Evolutionary conservation across 2,329 filamentous ascomycete genomes (phyloP).

Genomic region (Periconia sp.): DNA sequence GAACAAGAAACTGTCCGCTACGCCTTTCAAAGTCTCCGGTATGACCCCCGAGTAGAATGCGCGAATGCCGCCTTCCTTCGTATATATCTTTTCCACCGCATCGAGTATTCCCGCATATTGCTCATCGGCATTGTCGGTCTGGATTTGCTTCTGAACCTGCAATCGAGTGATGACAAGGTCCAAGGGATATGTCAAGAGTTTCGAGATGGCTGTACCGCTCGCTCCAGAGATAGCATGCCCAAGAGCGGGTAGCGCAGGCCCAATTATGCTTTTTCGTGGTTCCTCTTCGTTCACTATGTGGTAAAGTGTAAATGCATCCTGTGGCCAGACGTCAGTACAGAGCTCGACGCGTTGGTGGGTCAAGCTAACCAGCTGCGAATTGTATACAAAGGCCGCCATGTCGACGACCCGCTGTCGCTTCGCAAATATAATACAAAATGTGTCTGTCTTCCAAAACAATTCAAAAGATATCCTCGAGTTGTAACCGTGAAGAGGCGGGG

Average conservation of each 20-base stretch:
- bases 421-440: background rate
- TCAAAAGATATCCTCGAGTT: background rate
- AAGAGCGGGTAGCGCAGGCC: conserved; percentile 67
- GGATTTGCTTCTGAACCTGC: conserved; percentile 71
- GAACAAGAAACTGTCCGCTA: conserved; percentile 78
- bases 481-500: conserved; percentile 19
- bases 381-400: conserved; percentile 39
- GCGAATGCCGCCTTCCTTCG: conserved; percentile 66
- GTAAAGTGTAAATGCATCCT: conserved; percentile 48
- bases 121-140: conserved; percentile 39
- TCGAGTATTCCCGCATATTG: conserved; percentile 69
- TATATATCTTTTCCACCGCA: conserved; percentile 70
- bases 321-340: conserved; percentile 6
- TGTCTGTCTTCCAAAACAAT: background rate
- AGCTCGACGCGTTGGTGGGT: background rate
- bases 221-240: conserved; percentile 82
- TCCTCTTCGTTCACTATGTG: conserved; percentile 42
- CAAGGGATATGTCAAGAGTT: conserved; percentile 77
- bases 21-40: conserved; percentile 49
- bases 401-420: background rate
- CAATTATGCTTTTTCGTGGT: conserved; percentile 26
- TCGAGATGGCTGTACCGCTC: conserved; percentile 75
- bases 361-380: conserved; percentile 46
- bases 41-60: conserved; percentile 63
- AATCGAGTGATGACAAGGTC: conserved; percentile 80